phyloP scores from a whole-genome alignment of 345 rosid species.

The Gossypium thurberi region DNA sequence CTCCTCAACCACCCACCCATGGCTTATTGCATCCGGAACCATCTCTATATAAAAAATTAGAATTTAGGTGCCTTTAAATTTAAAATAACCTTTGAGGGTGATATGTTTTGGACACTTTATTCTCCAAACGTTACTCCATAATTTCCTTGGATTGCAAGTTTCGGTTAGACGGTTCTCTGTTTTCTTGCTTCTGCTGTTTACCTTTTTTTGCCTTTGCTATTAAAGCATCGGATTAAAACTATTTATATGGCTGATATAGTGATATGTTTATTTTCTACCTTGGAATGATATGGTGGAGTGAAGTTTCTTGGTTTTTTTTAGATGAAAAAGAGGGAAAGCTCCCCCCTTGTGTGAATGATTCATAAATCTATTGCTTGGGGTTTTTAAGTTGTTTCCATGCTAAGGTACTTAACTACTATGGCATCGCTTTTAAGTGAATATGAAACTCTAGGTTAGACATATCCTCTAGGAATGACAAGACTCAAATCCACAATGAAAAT shows the following conservation, averaged over 20 bases:
- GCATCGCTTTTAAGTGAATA: neutral
- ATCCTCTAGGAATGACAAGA: neutral
- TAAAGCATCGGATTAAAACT: neutral
- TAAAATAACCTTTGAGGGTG: too few species aligned
- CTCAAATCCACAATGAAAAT: neutral
- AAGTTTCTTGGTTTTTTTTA: neutral
- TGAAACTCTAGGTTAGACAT: neutral
- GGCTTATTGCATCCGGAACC: neutral
- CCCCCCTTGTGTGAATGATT: neutral
- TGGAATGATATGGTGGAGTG: neutral
- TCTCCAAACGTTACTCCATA: too few species aligned
- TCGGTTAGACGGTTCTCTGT: too few species aligned
- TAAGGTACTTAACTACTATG: neutral
- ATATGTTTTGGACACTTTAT: too few species aligned
- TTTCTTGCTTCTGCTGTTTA: too few species aligned
- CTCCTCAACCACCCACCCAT: neutral
- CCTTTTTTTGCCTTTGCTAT: too few species aligned
- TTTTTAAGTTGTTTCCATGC: neutral
- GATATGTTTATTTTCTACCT: neutral
- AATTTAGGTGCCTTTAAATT: too few species aligned
- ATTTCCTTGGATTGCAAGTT: too few species aligned
- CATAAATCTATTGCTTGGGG: neutral
- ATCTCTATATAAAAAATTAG: neutral
- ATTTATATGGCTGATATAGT: neutral
- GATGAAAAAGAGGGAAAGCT: neutral